phyloP scores from a whole-genome alignment of 2,329 filamentous ascomycete genomes.

The Colletotrichum theobromicola region DNA sequence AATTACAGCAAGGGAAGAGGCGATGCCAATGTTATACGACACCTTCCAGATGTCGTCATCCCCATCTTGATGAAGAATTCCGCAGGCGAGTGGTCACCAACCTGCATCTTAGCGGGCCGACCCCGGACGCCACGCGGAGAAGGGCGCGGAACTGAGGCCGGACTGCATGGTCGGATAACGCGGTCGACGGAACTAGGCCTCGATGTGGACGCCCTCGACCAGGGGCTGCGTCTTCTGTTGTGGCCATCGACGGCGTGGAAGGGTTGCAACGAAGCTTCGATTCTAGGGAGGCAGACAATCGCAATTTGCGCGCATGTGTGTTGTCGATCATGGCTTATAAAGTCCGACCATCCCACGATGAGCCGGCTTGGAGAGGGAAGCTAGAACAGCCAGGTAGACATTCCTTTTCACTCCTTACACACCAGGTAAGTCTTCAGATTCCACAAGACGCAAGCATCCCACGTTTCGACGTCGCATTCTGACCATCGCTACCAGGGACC shows the following conservation, averaged over 20 bases:
- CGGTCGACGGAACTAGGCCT: background rate
- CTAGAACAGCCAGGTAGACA: background rate
- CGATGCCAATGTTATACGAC: background rate
- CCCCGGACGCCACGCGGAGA: background rate
- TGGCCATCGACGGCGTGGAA: background rate
- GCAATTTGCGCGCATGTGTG: background rate
- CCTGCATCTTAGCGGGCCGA: background rate
- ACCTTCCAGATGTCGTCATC: background rate
- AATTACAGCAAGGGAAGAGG: background rate
- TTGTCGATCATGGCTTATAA: background rate
- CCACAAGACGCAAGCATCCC: too few species aligned
- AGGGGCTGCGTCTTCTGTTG: background rate
- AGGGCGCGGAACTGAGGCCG: background rate
- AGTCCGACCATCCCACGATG: background rate
- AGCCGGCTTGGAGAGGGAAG: background rate
- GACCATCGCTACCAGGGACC: background rate
- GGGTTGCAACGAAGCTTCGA: background rate
- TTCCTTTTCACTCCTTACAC: background rate
- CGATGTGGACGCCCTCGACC: background rate
- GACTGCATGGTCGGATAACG: background rate
- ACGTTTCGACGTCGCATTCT: background rate
- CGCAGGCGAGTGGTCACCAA: background rate
- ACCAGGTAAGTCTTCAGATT: background rate
- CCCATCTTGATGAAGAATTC: background rate
- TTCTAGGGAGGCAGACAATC: background rate